Percentiles rank a stretch among this genome's conserved stretches.
Evolutionary conservation across 2,329 filamentous ascomycete genomes (phyloP).

Genomic region (Knoxdaviesia proteae): DNA sequence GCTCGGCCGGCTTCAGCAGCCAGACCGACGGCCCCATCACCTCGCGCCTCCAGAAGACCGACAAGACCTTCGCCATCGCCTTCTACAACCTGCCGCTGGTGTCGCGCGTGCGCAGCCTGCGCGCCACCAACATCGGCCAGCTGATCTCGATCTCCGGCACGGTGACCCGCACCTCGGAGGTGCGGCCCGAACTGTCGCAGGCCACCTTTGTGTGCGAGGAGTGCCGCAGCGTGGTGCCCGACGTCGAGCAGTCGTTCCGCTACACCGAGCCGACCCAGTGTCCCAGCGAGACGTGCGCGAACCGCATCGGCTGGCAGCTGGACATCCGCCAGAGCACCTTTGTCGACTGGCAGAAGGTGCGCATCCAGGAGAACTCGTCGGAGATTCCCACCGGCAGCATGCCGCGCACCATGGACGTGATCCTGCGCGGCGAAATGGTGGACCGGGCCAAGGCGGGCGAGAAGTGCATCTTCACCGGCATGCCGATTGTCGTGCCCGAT

Average conservation of each 20-base stretch:
- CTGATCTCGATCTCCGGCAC: slow-evolving; percentile 92
- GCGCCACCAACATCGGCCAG: slow-evolving; percentile 78
- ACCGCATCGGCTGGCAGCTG: slow-evolving; percentile 84
- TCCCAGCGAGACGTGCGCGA: slow-evolving; percentile 69
- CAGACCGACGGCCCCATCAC: slow-evolving; percentile 50
- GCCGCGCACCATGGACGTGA: slow-evolving; percentile 95
- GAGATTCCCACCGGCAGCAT: slow-evolving; percentile 98
- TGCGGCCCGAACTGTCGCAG: slow-evolving; percentile 76
- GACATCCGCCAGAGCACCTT: slow-evolving; percentile 95
- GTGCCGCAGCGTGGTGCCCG: slow-evolving; percentile 66
- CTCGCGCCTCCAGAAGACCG: slow-evolving; percentile 82
- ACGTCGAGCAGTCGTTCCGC: slow-evolving; percentile 91
- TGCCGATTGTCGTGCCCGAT: slow-evolving; percentile 88
- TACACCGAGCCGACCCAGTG: slow-evolving; percentile 96
- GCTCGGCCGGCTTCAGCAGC: slow-evolving; percentile 30
- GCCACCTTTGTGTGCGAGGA: slow-evolving; percentile 83
- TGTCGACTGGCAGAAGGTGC: slow-evolving; percentile 97
- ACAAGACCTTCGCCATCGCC: slow-evolving; percentile 83
- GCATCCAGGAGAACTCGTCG: slow-evolving; percentile 93
- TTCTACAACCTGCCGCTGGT: slow-evolving; percentile 87
- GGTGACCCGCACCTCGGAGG: slow-evolving; percentile 90
- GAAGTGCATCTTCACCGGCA: slow-evolving; percentile 94
- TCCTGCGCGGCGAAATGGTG: slow-evolving; percentile 89
- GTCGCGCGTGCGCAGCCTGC: slow-evolving; percentile 64
- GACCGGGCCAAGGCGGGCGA: slow-evolving; percentile 94